Base-by-base conservation (phyloP, 2,329 filamentous ascomycete genomes). In the Sporothrix luriei region DNA sequence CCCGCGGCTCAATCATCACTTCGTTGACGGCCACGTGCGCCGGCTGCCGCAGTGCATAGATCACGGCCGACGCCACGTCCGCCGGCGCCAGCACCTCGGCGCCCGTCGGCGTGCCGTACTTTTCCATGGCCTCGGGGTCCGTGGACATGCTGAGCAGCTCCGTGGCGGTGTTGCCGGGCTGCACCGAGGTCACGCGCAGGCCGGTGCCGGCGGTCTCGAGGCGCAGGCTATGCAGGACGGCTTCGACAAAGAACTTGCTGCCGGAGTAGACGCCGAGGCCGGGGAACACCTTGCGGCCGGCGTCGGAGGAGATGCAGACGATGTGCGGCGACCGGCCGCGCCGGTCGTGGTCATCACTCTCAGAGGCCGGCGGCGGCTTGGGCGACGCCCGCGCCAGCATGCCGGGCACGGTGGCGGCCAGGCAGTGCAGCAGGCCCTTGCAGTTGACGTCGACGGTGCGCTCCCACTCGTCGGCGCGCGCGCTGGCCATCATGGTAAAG, bases 191-290 rank as follows among this genome's bases (percentile, higher is more conserved):
- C 52, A 94, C 90, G 1, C 91, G 84, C 64, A 94, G 79, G 0
- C 91, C 91, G 0, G 85, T 86, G 0, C 90, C 90, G 0, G 89
- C 91, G 0, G 91, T 94, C 82, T 94, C 91, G 9, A 94, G 79
- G 10, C 91, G 87, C 73, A 94, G 79, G 43, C 84, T 84, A 78
- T 94, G 91, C n/a, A 94, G 83, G 0, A 91, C 91, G 0, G 90
- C 91, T 78, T 94, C 91, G 68, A 94, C 90, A 76, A 94, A 94
- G 84, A 94, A 93, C 78, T 94, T 94, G 79, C 87, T 90, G 33
- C 90, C 91, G 0, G 90, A 92, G 83, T 94, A 94, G 48, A 94
- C 91, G 67, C 91, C 91, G 14, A 94, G 81, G 0, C 91, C 91
- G 0, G 91, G 90, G 81, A 94, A 94, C 9, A 93, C 90, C 78